Evolutionary conservation across 208 protist genomes (phyloP).

Genomic region (Trypanosoma theileri): DNA sequence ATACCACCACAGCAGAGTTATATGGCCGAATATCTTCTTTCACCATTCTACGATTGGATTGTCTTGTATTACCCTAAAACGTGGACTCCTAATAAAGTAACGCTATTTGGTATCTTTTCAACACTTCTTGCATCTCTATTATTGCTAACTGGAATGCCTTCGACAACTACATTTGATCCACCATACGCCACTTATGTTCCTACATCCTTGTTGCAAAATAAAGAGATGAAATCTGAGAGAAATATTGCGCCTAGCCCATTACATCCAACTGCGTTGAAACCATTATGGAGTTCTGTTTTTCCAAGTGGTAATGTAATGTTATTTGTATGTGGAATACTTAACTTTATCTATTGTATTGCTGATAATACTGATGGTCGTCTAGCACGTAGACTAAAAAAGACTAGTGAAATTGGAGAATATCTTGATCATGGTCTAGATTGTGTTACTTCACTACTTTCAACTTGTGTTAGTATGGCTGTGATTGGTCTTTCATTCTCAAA

Average conservation of each 20-base stretch:
- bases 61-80: constrained; percentile 55
- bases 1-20: constrained; percentile 60
- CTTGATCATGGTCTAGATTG: constrained; percentile 92
- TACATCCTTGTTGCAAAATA: constrained; percentile 35
- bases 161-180: constrained; percentile 56
- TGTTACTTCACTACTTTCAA: constrained; percentile 85
- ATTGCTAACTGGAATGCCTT: constrained; percentile 73
- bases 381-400: constrained; percentile 70
- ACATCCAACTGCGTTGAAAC: constrained; percentile 39
- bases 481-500: constrained; percentile 67
- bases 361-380: constrained; percentile 92
- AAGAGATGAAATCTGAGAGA: constrained; percentile 9
- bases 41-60: constrained; percentile 82
- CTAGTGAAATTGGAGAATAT: constrained; percentile 87
- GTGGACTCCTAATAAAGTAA: constrained; percentile 85
- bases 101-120: constrained; percentile 66
- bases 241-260: constrained; percentile 36
- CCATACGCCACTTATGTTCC: constrained; percentile 46
- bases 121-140: constrained; percentile 74
- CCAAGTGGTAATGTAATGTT: constrained; percentile 42
- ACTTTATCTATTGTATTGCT: constrained; percentile 82
- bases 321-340: constrained; percentile 67
- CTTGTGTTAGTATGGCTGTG: constrained; percentile 50
- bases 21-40: constrained; percentile 73
- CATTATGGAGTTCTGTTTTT: constrained; percentile 38